Base-by-base conservation (phyloP, 1,284 basidiomycete species). In the Mixia osmundae region DNA sequence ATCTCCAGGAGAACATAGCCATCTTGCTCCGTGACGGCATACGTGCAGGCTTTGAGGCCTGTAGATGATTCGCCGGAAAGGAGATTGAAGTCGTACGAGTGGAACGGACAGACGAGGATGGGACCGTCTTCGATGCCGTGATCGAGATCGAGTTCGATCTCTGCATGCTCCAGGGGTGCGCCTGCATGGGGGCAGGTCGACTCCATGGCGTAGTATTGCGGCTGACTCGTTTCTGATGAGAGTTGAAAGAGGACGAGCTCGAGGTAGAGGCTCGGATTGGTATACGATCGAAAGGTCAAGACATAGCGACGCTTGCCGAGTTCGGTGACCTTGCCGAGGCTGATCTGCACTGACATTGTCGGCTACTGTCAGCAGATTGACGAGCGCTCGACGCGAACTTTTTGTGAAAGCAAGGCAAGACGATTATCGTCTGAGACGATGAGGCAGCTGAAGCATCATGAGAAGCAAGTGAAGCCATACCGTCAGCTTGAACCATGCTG, bases 401-500 rank as follows among this genome's bases (percentile, higher is more conserved):
- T n/a, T n/a, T n/a, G n/a, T 20, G 5, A 21, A 28, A 12, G 24
- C 22, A 33, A 24, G 10, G 20, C 7, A 21, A 25, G 14, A 30
- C 10, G 16, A 32, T 30, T 29, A 30, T 40, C 35, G n/a, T n/a
- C n/a, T n/a, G n/a, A 26, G 25, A 39, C 19, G 29, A 80, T 85
- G 63, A 67, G 85, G 45, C 72, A 83, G 59, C 68, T 94, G 57
- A 89, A 87, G 62, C 69, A 80, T 54, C 85, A 94, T 59, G 85
- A 94, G 57, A 72, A 82, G 55, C 39, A 83, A 76, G 39, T 40
- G 16, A 18, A 16, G 21, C 5, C 21, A 19, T 8, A 2, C 16
- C 24, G 12, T 3, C 20, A 9, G 3, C 22, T 12, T 19, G 14
- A n/a, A 24, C 14, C n/a, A 14, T 20, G 15, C 24, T 26, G 21